A percentile compares a stretch with the other conserved stretches of the same genome.
These are phyloP conservation scores for Firmiana major DNA, from an alignment of 345 rosid genomes.

Conservation along the genomic window DNA sequence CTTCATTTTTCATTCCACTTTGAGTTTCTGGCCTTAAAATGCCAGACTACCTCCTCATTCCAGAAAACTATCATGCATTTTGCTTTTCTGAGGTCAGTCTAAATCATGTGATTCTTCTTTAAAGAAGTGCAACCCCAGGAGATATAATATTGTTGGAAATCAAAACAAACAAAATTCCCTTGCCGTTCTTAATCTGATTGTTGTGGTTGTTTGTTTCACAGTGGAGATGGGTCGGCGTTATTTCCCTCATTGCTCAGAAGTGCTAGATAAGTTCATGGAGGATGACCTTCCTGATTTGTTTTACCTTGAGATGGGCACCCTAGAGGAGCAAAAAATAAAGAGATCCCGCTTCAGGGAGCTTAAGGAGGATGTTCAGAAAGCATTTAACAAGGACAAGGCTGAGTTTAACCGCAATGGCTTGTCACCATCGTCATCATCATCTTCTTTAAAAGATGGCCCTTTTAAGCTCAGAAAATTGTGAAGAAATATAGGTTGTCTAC, in stretches of 20 bases:
- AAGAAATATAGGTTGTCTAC: conserved; percentile 10
- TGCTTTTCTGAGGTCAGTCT: background rate
- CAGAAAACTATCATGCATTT: background rate
- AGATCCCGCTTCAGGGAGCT: conserved; percentile 73
- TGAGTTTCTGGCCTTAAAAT: background rate
- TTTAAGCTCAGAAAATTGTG: conserved; percentile 32
- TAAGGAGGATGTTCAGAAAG: conserved; percentile 74
- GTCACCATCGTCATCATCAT: conserved; percentile 58
- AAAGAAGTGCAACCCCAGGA: background rate
- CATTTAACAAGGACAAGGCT: conserved; percentile 81
- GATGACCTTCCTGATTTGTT: conserved; percentile 86
- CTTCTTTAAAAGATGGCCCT: conserved; percentile 34
- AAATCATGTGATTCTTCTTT: background rate
- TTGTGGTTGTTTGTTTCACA: conserved; percentile 27
- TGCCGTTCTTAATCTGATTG: background rate
- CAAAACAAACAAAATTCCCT: background rate
- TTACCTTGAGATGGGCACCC: conserved; percentile 62
- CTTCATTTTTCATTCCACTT: background rate
- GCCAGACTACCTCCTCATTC: background rate
- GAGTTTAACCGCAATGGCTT: conserved; percentile 46
- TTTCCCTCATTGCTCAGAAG: conserved; percentile 83
- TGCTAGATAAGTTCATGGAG: conserved; percentile 92
- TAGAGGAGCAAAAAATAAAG: conserved; percentile 59
- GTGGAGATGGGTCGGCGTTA: conserved; percentile 85
- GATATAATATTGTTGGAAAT: background rate